phyloP scores from a whole-genome alignment of 169 alveolate genomes.

The Ichthyophthirius multifiliis region DNA sequence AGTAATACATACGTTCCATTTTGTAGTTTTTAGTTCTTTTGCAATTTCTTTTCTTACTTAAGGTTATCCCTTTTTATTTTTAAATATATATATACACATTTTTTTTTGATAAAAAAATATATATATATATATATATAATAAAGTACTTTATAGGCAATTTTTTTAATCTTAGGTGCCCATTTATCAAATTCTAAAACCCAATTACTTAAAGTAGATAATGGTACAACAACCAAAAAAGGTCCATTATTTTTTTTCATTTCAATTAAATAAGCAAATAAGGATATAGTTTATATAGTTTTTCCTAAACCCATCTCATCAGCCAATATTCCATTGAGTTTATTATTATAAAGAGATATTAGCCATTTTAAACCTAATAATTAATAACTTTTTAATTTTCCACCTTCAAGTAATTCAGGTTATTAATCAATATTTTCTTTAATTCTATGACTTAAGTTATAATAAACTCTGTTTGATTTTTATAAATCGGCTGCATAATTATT shows the following conservation, averaged over 20 bases:
- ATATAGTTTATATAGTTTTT: slow-evolving; percentile 95
- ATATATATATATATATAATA: slow-evolving; percentile 37
- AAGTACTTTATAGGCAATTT: slow-evolving; percentile 74
- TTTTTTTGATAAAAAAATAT: slow-evolving; percentile 49
- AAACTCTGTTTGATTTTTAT: slow-evolving; percentile 53
- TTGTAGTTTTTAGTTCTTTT: slow-evolving; percentile 61
- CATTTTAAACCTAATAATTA: slow-evolving; percentile 93
- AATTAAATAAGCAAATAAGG: slow-evolving; percentile 89
- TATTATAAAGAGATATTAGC: slow-evolving; percentile 93
- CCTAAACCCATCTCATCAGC: slow-evolving; percentile 99
- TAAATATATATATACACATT: slow-evolving; percentile 56
- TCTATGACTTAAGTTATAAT: slow-evolving; percentile 91
- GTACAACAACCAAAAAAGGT: slow-evolving; percentile 95
- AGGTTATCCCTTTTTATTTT: slow-evolving; percentile 68
- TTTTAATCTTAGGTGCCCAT: slow-evolving; percentile 94
- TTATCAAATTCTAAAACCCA: slow-evolving; percentile 92
- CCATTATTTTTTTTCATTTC: slow-evolving; percentile 93
- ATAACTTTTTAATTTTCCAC: slow-evolving; percentile 89
- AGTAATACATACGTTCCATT: slow-evolving; percentile 81
- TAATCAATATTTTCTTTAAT: slow-evolving; percentile 85
- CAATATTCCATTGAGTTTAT: slow-evolving; percentile 93
- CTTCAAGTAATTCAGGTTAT: slow-evolving; percentile 89
- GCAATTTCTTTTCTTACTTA: slow-evolving; percentile 54
- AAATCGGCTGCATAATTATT: slow-evolving; percentile 50
- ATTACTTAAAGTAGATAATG: slow-evolving; percentile 93